Evolutionary conservation across 805 yeast species (phyloP).

Genomic region (Pachysolen tannophilus): DNA sequence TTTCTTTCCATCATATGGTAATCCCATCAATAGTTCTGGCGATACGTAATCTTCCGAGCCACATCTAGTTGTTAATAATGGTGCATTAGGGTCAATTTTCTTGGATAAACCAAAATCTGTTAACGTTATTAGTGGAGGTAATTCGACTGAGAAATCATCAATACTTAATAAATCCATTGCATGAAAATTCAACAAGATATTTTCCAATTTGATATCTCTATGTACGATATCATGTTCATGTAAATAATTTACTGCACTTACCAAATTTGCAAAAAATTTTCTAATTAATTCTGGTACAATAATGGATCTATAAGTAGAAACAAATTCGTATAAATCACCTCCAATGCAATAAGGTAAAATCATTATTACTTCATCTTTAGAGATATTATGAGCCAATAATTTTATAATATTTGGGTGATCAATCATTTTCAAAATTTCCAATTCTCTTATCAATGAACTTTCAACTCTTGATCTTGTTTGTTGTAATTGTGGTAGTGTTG

Average conservation of each 20-base stretch:
- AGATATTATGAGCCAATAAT: constrained; percentile 43
- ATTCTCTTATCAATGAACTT: constrained; percentile 62
- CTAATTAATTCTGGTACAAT: constrained; percentile 43
- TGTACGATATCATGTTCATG: constrained; percentile 70
- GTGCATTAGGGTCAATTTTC: constrained; percentile 48
- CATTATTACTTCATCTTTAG: constrained; percentile 28
- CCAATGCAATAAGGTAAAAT: constrained; percentile 75
- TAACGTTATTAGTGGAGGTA: constrained; percentile 41
- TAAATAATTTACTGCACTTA: constrained; percentile 60
- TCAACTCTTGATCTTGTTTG: constrained; percentile 45
- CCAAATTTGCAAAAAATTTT: constrained; percentile 63
- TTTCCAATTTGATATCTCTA: constrained; percentile 88
- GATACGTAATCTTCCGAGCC: constrained; percentile 97
- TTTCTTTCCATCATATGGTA: constrained; percentile 83
- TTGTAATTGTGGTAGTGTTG: constrained; percentile 26
- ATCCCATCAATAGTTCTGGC: constrained; percentile 87
- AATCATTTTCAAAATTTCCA: constrained; percentile 49
- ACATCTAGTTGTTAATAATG: constrained; percentile 76
- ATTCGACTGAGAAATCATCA: constrained; percentile 10
- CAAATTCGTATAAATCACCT: constrained; percentile 74
- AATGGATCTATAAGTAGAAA: constrained; percentile 32
- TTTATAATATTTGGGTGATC: constrained; percentile 66
- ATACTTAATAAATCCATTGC: constrained; percentile 23
- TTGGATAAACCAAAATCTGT: constrained; percentile 91
- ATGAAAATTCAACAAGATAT: constrained; percentile 42